Evolutionary conservation across 2,329 filamentous ascomycete genomes (phyloP).

Genomic region (Diaporthe vaccinii): DNA sequence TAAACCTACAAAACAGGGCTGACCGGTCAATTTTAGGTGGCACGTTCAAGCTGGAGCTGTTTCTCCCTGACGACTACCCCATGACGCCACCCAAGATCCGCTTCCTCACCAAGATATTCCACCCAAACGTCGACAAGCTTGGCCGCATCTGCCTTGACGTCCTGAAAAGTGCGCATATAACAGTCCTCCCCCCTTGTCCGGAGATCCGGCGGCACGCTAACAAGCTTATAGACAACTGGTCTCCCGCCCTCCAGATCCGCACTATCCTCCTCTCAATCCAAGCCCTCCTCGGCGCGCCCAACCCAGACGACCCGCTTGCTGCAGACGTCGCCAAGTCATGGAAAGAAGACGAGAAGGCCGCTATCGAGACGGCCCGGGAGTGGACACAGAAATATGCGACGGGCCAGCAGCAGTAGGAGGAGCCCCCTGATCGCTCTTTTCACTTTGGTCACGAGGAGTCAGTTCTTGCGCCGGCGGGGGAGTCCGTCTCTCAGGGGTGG

Average conservation of each 20-base stretch:
- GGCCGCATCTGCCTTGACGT: constrained; percentile 98
- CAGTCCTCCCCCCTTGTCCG: not conserved
- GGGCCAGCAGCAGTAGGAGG: constrained; percentile 35
- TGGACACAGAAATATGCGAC: constrained; percentile 89
- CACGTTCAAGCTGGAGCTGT: constrained; percentile 96
- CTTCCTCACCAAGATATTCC: constrained; percentile 99
- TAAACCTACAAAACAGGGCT: constrained; percentile 4
- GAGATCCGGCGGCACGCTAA: not conserved
- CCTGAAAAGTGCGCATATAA: constrained; percentile 81
- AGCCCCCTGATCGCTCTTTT: not conserved
- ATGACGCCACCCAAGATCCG: constrained; percentile 99
- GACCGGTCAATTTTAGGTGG: constrained; percentile 65
- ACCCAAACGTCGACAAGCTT: constrained; percentile 98
- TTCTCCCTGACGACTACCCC: constrained; percentile 97
- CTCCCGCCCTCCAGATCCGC: constrained; percentile 95
- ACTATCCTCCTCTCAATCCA: constrained; percentile 99
- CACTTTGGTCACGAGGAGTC: not conserved
- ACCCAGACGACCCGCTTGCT: constrained; percentile 97
- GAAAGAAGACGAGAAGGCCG: constrained; percentile 95
- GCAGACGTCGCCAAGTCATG: constrained; percentile 98
- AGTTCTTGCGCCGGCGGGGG: not conserved
- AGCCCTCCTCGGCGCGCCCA: constrained; percentile 93
- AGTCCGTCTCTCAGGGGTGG: no score
- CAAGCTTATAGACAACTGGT: constrained; percentile 87
- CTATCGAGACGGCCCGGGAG: constrained; percentile 91